Evolutionary conservation across 1,139 yeast genomes (phyloP), one percentile per base, ranked within the genome.

Genomic region (Meyerozyma sp.): DNA sequence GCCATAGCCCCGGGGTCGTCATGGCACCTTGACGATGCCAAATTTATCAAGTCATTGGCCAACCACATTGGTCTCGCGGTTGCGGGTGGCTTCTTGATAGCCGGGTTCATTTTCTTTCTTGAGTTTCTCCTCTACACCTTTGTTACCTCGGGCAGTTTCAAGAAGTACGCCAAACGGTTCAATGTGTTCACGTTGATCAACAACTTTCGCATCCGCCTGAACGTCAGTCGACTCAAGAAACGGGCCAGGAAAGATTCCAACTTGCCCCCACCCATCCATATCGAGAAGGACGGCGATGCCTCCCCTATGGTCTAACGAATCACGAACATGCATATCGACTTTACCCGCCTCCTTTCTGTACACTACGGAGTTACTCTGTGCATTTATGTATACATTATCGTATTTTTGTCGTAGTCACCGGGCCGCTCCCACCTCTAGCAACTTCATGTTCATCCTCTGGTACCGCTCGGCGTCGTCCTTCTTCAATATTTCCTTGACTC

Each of bases 1-100:
- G 72, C 80, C 40, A 82, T 85, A 44, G 74, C 88, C 0, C 77
- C 79, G 42, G 96, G 96, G 37, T 84, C 93, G 2, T 84, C 94
- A 26, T 89, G 96, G 96, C 96, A 89, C 62, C 65, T 81, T 57
- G 88, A 83, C 53, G 96, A 88, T 63, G 95, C 96, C 23, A 75
- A 80, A 47, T 79, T 85, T 58, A 78, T 88, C 60, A 81, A 85
- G 56, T 68, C 79, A 9, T 68, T 88, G 65, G 87, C 85, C 25
- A 73, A 77, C 50, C 95, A 88, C 63, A 76, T 87, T 50, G 73
- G 80, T 9, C 64, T 84, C 40, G 84, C 90, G 18, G 85, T 87
- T 1, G 59, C 84, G 39, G 79, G 77, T 9, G 94, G 95, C 1
- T 81, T 84, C 50, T 49, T 75, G 16, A 58, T 84, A 37, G 91